Evolutionary conservation across 2,329 filamentous ascomycete genomes (phyloP), one percentile per base, ranked within the genome.

Genomic region (Sclerotinia subarctica): DNA sequence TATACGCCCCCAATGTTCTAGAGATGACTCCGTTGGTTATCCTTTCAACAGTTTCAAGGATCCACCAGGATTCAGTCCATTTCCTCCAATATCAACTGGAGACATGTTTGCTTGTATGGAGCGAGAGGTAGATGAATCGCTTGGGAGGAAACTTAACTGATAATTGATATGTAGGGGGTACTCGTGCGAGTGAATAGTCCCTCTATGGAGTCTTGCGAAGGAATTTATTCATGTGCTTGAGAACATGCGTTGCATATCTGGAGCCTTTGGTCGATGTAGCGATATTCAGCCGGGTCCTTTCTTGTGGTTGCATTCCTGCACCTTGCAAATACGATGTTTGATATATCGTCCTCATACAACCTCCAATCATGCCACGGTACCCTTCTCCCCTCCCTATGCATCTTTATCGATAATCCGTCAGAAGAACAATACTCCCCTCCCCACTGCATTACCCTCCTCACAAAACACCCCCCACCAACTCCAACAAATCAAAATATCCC

Each of bases 401-500:
- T 38, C 53, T 10, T 32, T 54, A 4, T 49, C 44, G 13, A 5
- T 1, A 7, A 21, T 49, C 21, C 19, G 8, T 49, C 21, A 24
- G 32, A 15, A 4, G 11, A 15, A 38, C 1, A 38, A 13, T 13
- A 38, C 35, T 38, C 11, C 38, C 11, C 26, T 32, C 17, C 26
- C 10, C 2, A 21, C 2, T n/a, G n/a, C 54, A 35, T 57, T 15
- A 10, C 10, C n/a, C 10, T 74, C 69, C 24, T 74, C 69, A 77
- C 52, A 77, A 70, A 46, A 88, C 83, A 72, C 85, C 84, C 69
- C 87, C 82, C 17, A 87, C 82, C 54, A 91, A 78, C 72, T 90
- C 88, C 53, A 91, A 77, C 7, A 90, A 77, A 73, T 90, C 88
- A 74, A 90, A 88, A 74, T 89, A 90, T 0, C 82, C 81, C 64